Conservation (phyloP, 2,329 filamentous ascomycete species). For the Thelonectria blattea region DNA sequence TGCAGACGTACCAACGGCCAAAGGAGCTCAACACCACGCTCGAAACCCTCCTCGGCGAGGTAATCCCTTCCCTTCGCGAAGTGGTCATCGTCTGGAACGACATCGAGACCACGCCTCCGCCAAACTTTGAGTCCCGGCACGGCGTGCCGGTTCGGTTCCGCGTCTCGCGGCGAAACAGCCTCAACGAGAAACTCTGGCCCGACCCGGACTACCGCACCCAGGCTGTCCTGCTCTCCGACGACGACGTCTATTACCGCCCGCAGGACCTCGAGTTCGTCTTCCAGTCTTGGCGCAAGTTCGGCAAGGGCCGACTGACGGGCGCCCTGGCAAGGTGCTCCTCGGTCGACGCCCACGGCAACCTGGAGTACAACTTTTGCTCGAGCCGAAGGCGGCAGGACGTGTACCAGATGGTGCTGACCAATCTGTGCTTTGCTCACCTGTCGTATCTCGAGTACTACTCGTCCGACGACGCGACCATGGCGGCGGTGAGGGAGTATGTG, state of each 20-base stretch:
- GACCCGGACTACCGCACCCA: conserved; percentile 46
- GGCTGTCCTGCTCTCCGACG: conserved; percentile 48
- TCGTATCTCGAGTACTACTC: conserved; percentile 48
- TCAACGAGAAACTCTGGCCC: conserved; percentile 47
- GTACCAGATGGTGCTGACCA: conserved; percentile 48
- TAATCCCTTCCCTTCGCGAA: conserved; percentile 46
- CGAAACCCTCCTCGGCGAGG: conserved; percentile 32
- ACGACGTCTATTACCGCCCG: conserved; percentile 48
- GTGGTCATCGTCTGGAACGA: conserved; percentile 49
- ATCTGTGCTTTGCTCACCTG: conserved; percentile 47
- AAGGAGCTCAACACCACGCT: conserved; percentile 44
- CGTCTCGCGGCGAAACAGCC: conserved; percentile 41
- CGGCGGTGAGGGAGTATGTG: conserved; percentile 44
- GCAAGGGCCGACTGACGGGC: conserved; percentile 43
- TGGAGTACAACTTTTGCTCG: conserved; percentile 44
- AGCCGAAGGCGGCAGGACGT: conserved; percentile 32
- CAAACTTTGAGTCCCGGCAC: conserved; percentile 37
- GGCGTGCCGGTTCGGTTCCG: conserved; percentile 45
- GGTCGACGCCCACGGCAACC: conserved; percentile 34
- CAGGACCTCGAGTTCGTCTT: conserved; percentile 49
- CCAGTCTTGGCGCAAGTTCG: conserved; percentile 48
- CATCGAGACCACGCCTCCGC: conserved; percentile 39
- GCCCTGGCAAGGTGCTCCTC: conserved; percentile 46
- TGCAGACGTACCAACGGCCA: conserved; percentile 47
- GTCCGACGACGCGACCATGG: conserved; percentile 41